A percentile compares a stretch with the other conserved stretches of the same genome.
phyloP scores from a whole-genome alignment of 345 rosid species.

The Eucalyptus erythrocorys region DNA sequence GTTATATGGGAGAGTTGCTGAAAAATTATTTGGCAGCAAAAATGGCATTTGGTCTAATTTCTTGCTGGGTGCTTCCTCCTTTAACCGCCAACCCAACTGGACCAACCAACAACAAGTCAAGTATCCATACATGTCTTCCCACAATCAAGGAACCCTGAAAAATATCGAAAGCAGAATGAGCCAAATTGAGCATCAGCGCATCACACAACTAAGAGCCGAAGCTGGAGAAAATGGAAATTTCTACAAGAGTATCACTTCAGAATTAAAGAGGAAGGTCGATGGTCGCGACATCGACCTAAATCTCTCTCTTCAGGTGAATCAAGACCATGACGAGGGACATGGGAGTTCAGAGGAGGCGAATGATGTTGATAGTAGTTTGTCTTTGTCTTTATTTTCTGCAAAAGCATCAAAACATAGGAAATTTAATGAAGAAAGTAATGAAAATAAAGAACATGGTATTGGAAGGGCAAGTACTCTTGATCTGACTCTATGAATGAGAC shows the following conservation, averaged over 20 bases:
- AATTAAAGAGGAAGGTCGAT: neutral
- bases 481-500: slow-evolving; percentile 86
- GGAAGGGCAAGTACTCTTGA: slow-evolving; percentile 80
- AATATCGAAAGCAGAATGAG: neutral
- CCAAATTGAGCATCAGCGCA: neutral
- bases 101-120: neutral
- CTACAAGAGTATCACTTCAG: neutral
- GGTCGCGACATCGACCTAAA: slow-evolving; percentile 25
- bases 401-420: slow-evolving; percentile 28
- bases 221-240: neutral
- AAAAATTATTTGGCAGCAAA: neutral
- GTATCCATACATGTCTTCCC: neutral
- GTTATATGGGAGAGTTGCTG: neutral
- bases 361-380: slow-evolving; percentile 20
- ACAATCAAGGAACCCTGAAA: neutral
- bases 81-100: neutral
- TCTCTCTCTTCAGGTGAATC: slow-evolving; percentile 30
- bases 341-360: slow-evolving; percentile 4
- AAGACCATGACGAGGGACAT: neutral
- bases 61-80: neutral
- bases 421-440: slow-evolving; percentile 12
- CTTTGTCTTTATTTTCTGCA: slow-evolving; percentile 42
- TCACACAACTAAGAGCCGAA: neutral
- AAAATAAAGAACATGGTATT: neutral
- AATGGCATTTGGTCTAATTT: neutral